These are phyloP conservation scores for Elsinoe australis DNA, from an alignment of 2,329 filamentous ascomycete species.

Conservation along the genomic window DNA sequence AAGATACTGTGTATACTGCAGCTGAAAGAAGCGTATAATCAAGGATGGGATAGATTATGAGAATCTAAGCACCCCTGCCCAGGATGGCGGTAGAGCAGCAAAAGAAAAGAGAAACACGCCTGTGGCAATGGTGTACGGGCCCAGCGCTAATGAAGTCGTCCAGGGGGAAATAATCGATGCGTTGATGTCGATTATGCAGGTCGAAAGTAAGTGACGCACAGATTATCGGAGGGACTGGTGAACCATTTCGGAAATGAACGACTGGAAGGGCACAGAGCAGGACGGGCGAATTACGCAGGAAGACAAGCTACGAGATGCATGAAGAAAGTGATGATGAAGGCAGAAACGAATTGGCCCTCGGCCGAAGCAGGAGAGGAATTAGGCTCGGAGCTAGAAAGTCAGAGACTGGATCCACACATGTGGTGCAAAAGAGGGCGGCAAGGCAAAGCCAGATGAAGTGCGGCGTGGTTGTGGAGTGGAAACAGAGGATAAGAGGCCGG, in stretches of 20 bases:
- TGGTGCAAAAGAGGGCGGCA: slow-evolving; percentile 6
- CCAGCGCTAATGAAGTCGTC: not conserved
- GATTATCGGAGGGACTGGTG: not conserved
- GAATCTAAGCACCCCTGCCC: too few species aligned
- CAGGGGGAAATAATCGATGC: slow-evolving; percentile 10
- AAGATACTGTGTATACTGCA: too few species aligned
- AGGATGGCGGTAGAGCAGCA: too few species aligned
- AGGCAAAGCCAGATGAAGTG: not conserved
- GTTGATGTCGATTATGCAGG: slow-evolving; percentile 8
- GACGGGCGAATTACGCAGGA: too few species aligned
- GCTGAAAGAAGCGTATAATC: too few species aligned
- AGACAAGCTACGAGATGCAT: too few species aligned
- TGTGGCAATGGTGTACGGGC: slow-evolving; percentile 3
- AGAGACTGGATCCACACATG: slow-evolving; percentile 6
- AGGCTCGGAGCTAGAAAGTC: slow-evolving; percentile 1
- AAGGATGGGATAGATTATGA: too few species aligned
- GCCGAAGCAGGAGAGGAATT: slow-evolving; percentile 2
- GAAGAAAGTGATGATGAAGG: too few species aligned
- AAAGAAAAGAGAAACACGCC: too few species aligned
- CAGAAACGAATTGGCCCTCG: slow-evolving; percentile 2
- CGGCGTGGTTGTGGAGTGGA: not conserved
- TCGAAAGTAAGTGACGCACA: slow-evolving; percentile 9
- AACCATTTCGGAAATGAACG: slow-evolving; percentile 13
- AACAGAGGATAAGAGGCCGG: slow-evolving; percentile 8
- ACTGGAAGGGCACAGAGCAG: slow-evolving; percentile 4